Evolutionary conservation across 2,329 filamentous ascomycete genomes (phyloP).

Genomic region (Exophiala alcalophila): DNA sequence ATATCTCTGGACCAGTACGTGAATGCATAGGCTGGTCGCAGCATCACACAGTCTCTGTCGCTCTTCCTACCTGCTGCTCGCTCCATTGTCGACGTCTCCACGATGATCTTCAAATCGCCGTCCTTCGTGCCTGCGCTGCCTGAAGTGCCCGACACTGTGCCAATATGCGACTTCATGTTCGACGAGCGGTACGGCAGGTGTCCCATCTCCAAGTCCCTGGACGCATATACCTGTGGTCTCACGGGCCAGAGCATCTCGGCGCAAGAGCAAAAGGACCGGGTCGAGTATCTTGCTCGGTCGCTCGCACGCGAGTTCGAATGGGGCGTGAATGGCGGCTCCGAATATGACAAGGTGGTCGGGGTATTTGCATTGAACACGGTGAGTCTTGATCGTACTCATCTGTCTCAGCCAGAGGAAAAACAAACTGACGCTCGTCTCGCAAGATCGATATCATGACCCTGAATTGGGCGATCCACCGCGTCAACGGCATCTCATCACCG

Average conservation of each 20-base stretch:
- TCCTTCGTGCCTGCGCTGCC: constrained; percentile 40
- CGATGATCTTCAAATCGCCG: constrained; percentile 48
- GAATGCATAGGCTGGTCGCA: too few species aligned
- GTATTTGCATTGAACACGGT: constrained; percentile 80
- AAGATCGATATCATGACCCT: constrained; percentile 72
- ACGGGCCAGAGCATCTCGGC: constrained; percentile 65
- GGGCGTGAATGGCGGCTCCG: constrained; percentile 64
- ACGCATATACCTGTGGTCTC: constrained; percentile 76
- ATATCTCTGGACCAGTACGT: too few species aligned
- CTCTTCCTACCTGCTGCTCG: too few species aligned
- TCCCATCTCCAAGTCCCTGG: constrained; percentile 59
- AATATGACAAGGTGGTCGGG: constrained; percentile 77
- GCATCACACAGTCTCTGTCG: too few species aligned
- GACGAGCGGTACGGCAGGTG: constrained; percentile 67
- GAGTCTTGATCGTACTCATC: constrained; percentile 40
- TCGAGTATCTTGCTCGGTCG: constrained; percentile 64
- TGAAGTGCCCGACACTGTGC: constrained; percentile 68
- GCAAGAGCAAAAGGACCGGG: constrained; percentile 61
- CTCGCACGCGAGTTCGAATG: constrained; percentile 69
- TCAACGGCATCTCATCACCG: constrained; percentile 68
- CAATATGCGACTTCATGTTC: constrained; percentile 73
- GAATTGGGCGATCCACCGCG: constrained; percentile 68
- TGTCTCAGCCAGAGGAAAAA: background rate
- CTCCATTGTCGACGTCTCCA: too few species aligned
- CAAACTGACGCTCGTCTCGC: constrained; percentile 46